Evolutionary conservation across 2,329 filamentous ascomycete species (phyloP).

Genomic region (Fusarium albosuccineum): DNA sequence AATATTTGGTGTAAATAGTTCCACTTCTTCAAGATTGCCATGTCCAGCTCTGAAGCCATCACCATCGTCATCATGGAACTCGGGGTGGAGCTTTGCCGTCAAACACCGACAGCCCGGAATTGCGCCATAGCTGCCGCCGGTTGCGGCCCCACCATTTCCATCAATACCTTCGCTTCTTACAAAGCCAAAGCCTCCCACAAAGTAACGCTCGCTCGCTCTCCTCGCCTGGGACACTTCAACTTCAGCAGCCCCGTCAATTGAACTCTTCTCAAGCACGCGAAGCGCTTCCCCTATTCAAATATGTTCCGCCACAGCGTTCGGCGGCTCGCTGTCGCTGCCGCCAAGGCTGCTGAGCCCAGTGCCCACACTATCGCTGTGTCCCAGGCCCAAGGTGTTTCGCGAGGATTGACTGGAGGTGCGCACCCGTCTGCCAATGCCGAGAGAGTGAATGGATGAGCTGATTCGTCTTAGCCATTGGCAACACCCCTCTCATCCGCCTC

Average conservation of each 20-base stretch:
- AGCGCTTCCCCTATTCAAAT: background rate
- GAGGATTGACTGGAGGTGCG: conserved; percentile 85
- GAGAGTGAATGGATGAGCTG: background rate
- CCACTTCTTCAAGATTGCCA: background rate
- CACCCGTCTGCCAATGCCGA: conserved; percentile 6
- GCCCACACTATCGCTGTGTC: conserved; percentile 79
- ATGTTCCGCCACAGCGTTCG: conserved; percentile 81
- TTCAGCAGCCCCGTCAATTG: conserved; percentile 31
- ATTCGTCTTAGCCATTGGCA: conserved; percentile 82
- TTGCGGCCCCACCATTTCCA: conserved; percentile 44
- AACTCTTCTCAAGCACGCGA: conserved; percentile 11
- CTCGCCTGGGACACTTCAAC: conserved; percentile 14
- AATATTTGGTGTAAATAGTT: background rate
- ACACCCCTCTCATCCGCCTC: conserved; percentile 93
- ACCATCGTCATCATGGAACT: conserved; percentile 36
- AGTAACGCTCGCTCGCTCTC: conserved; percentile 16
- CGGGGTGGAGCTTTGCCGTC: conserved; percentile 33
- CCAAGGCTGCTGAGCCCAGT: conserved; percentile 60
- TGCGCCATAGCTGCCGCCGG: conserved; percentile 47
- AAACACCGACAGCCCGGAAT: conserved; percentile 45
- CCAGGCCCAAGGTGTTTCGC: conserved; percentile 81
- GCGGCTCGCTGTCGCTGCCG: conserved; percentile 71
- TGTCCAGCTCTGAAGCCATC: background rate
- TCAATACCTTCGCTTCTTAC: conserved; percentile 27
- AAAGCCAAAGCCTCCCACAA: conserved; percentile 25